Percentiles rank a stretch among this genome's conserved stretches.
Evolutionary conservation across 1,284 basidiomycete genomes (phyloP).

Genomic region (Ustilago vetiveriae): DNA sequence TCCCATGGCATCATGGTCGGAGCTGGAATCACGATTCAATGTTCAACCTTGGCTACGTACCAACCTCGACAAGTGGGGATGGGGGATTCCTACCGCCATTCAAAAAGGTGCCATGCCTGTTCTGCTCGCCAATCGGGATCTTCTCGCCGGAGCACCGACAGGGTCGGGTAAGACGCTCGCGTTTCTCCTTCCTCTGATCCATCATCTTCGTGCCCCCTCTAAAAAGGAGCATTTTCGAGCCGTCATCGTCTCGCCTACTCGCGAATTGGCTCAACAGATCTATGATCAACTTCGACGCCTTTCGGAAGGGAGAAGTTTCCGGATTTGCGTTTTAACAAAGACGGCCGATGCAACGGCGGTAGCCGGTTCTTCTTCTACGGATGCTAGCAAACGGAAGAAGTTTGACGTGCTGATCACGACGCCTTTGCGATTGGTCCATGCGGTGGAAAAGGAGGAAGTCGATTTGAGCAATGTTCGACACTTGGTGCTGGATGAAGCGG

Average conservation of each 20-base stretch:
- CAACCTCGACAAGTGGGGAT: constrained; percentile 53
- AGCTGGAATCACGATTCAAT: constrained; percentile 54
- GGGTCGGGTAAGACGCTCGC: constrained; percentile 65
- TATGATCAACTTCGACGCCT: constrained; percentile 59
- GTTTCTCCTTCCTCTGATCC: constrained; percentile 60
- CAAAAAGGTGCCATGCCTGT: constrained; percentile 67
- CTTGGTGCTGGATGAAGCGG: constrained; percentile 64
- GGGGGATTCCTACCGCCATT: constrained; percentile 65
- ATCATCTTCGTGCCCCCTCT: constrained; percentile 45
- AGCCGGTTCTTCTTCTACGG: constrained; percentile 8
- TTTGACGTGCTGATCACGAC: constrained; percentile 64
- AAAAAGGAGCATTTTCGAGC: constrained; percentile 56
- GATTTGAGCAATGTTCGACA: constrained; percentile 55
- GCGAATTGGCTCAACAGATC: constrained; percentile 64
- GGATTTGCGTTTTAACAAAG: constrained; percentile 59
- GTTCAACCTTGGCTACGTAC: constrained; percentile 48
- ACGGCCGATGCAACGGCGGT: constrained; percentile 31
- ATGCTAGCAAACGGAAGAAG: constrained; percentile 45
- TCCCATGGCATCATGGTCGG: constrained; percentile 65
- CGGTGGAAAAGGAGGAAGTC: constrained; percentile 58
- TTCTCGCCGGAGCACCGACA: constrained; percentile 63
- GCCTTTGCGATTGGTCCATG: constrained; percentile 62
- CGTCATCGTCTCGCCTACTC: constrained; percentile 62
- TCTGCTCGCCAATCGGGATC: constrained; percentile 61
- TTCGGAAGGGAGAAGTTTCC: constrained; percentile 37